A percentile compares a stretch with the other conserved stretches of the same genome.
These are phyloP conservation scores for Penicillium herquei DNA, from an alignment of 495 filamentous ascomycete species.

Conservation along the genomic window DNA sequence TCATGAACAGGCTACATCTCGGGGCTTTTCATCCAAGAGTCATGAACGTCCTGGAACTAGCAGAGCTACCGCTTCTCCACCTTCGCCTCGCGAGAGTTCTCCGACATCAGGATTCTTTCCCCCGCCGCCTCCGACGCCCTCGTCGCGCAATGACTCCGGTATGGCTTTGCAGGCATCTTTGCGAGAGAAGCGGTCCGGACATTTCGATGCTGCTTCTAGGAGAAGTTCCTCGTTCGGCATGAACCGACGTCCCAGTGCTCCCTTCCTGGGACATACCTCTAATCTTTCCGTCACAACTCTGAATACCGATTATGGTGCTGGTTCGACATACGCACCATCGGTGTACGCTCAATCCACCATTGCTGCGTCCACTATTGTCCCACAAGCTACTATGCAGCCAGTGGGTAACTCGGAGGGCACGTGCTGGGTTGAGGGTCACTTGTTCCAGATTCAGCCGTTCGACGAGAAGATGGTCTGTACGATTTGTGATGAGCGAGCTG, in stretches of 20 bases:
- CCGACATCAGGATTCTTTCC: constrained; percentile 81
- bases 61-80: constrained; percentile 66
- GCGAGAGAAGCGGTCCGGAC: constrained; percentile 90
- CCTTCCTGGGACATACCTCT: constrained; percentile 77
- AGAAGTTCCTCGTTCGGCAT: constrained; percentile 90
- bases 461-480: constrained; percentile 73
- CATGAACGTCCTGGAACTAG: constrained; percentile 77
- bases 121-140: constrained; percentile 66
- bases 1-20: constrained; percentile 51
- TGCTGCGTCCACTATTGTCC: constrained; percentile 98
- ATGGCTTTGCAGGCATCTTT: constrained; percentile 81
- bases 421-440: constrained; percentile 93
- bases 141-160: constrained; percentile 86
- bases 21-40: constrained; percentile 47
- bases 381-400: constrained; percentile 80
- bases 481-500: constrained; percentile 84
- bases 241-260: constrained; percentile 76
- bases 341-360: constrained; percentile 95
- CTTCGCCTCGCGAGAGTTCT: constrained; percentile 71
- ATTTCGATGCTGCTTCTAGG: constrained; percentile 81
- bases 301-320: constrained; percentile 68
- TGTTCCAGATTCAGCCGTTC: constrained; percentile 67
- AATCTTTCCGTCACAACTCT: constrained; percentile 83
- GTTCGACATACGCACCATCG: constrained; percentile 87
- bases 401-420: constrained; percentile 83